phyloP scores from a whole-genome alignment of 106 monocot genomes.

The Dendrobium catenatum region DNA sequence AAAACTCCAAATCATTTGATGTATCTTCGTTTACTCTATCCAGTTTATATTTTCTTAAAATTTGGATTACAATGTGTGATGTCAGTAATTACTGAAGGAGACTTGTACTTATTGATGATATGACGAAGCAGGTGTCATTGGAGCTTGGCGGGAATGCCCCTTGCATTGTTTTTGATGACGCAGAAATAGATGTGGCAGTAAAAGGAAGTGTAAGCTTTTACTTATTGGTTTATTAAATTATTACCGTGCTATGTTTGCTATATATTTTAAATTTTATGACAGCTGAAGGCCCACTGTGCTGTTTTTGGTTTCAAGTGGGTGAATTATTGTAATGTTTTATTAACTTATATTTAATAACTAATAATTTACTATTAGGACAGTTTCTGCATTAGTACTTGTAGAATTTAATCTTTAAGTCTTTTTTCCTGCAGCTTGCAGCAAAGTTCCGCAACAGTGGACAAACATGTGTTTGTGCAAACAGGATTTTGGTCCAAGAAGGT shows the following conservation, averaged over 20 bases:
- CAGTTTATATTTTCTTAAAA: background rate
- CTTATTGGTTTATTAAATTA: background rate
- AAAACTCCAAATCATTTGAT: background rate
- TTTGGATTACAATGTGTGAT: background rate
- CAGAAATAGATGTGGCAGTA: slow-evolving; percentile 82
- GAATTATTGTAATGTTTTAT: background rate
- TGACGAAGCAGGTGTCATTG: slow-evolving; percentile 56
- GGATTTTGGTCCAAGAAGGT: slow-evolving; percentile 99
- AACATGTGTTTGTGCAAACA: slow-evolving; percentile 96
- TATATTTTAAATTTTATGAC: background rate
- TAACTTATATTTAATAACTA: background rate
- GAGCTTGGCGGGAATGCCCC: slow-evolving; percentile 99
- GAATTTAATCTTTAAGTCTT: background rate
- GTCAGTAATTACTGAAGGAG: background rate
- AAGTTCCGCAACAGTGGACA: slow-evolving; percentile 97
- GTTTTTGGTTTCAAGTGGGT: background rate
- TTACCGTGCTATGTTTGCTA: background rate
- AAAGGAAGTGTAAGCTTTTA: slow-evolving; percentile 74
- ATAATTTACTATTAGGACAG: background rate
- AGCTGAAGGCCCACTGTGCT: background rate
- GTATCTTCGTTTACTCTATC: background rate
- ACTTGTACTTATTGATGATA: background rate
- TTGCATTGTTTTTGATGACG: slow-evolving; percentile 94
- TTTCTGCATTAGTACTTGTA: background rate
- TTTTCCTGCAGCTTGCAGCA: slow-evolving; percentile 65